Evolutionary conservation across 148 eudicot species (phyloP).

Genomic region (Silene latifolia): DNA sequence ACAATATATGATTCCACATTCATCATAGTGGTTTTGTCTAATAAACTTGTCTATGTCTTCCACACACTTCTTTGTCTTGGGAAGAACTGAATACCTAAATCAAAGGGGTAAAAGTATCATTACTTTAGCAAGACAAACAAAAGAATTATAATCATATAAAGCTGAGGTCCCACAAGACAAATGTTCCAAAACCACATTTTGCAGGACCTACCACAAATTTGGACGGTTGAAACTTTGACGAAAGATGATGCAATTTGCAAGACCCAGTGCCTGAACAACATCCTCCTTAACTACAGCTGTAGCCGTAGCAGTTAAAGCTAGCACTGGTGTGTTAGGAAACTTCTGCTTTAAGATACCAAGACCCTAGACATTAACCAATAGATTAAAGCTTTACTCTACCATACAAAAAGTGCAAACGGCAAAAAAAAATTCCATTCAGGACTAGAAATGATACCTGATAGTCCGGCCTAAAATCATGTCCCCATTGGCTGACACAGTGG

Average conservation of each 20-base stretch:
- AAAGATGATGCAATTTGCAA: constrained; percentile 79
- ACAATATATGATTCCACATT: constrained; percentile 94
- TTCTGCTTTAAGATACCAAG: constrained; percentile 93
- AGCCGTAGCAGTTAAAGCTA: constrained; percentile 98
- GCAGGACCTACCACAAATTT: constrained; percentile 59
- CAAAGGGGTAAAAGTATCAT: constrained; percentile 15
- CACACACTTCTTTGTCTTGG: constrained; percentile 88
- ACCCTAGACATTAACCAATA: constrained; percentile 44
- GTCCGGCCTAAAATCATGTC: constrained; percentile 99
- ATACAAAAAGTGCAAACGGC: not conserved
- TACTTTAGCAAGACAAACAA: not conserved
- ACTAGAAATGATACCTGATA: constrained; percentile 64
- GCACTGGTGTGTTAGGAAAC: constrained; percentile 77
- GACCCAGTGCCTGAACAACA: constrained; percentile 99
- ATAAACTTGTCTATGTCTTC: constrained; percentile 87
- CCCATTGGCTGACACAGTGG: constrained; percentile 99
- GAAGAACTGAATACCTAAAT: constrained; percentile 83
- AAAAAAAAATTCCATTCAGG: not conserved
- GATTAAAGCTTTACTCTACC: constrained; percentile 4
- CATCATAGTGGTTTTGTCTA: constrained; percentile 69
- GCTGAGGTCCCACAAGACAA: not conserved
- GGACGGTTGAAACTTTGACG: constrained; percentile 98
- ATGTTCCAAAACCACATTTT: not conserved
- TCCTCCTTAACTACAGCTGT: constrained; percentile 96
- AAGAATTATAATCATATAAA: not conserved